Percentiles rank a stretch among this genome's conserved stretches.
Evolutionary conservation across 169 alveolate species (phyloP).

Genomic region (Cryptosporidium felis): DNA sequence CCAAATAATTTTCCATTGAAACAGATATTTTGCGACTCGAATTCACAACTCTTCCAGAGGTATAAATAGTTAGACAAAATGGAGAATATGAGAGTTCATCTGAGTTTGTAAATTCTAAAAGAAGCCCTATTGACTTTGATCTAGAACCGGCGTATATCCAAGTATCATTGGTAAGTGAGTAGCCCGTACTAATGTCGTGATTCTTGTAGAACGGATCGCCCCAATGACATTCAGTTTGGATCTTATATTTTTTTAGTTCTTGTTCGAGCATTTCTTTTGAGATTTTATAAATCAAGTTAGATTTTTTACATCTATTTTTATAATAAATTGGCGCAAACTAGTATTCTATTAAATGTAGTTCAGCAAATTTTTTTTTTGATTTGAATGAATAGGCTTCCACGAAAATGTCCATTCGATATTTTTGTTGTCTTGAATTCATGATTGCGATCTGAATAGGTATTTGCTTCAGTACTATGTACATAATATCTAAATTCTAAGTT

Average conservation of each 20-base stretch:
- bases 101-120: not conserved
- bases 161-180: not conserved
- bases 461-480: no score
- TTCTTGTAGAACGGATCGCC: slow-evolving; percentile 40
- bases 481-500: no score
- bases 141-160: slow-evolving; percentile 42
- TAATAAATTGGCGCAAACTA: no score
- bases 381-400: no score
- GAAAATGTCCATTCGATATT: no score
- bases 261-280: not conserved
- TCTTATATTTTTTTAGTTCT: no score
- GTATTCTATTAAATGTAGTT: no score
- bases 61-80: slow-evolving; percentile 16
- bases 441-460: no score
- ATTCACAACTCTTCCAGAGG: slow-evolving; percentile 14
- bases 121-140: slow-evolving; percentile 38
- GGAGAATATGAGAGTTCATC: not conserved
- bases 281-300: no score
- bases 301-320: no score
- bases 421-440: no score
- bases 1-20: not conserved
- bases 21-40: not conserved
- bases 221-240: slow-evolving; percentile 34
- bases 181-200: not conserved
- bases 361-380: no score